phyloP scores from a whole-genome alignment of 176 grass and related monocot species.

The barley (Hordeum vulgare) region MorexV3_pseudomolecules_assembly NC_058523.1:536113623-536114122 shows the following conservation, averaged over 20 bases:
- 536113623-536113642: neutral
- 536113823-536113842: constrained; percentile 76
- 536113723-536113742: neutral
- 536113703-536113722: neutral
- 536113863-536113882: neutral
- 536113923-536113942: neutral
- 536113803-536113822: constrained; percentile 99
- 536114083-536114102: neutral
- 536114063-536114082: neutral
- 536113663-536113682: neutral
- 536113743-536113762: constrained; percentile 35
- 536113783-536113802: constrained; percentile 95
- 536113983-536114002: neutral
- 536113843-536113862: constrained; percentile 48
- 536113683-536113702: neutral
- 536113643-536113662: constrained; percentile 4
- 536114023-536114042: neutral
- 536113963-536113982: neutral
- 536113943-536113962: neutral
- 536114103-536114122: neutral
- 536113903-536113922: constrained; percentile 2
- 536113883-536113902: constrained; percentile 19
- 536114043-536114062: neutral
- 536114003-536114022: neutral
- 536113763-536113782: constrained; percentile 97